phyloP scores from a whole-genome alignment of 1,139 yeast species.

The Candida tetrigidarum region DNA sequence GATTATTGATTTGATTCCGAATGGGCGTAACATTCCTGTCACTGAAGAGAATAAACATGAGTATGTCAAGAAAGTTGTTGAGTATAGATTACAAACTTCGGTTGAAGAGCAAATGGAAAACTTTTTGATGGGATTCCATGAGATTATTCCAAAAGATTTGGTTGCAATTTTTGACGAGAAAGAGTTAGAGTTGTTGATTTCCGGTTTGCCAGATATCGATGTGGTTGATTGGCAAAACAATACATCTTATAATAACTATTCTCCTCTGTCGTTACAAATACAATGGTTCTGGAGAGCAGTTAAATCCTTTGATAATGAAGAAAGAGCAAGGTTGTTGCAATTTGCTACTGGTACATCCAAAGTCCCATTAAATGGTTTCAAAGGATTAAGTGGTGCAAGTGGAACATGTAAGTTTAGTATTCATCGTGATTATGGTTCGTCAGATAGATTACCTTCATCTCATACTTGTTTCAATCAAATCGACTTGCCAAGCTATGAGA shows the following conservation, averaged over 20 bases:
- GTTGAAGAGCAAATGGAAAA: conserved; percentile 89
- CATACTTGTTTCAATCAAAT: conserved; percentile 97
- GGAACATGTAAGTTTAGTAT: conserved; percentile 89
- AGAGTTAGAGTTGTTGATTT: conserved; percentile 87
- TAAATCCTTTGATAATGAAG: conserved; percentile 91
- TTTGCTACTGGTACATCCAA: conserved; percentile 98
- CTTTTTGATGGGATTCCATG: conserved; percentile 87
- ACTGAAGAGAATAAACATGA: conserved; percentile 94
- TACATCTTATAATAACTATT: conserved; percentile 81
- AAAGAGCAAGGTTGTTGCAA: conserved; percentile 90
- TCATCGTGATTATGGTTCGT: conserved; percentile 86
- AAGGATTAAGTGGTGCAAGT: conserved; percentile 85
- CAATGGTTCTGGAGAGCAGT: conserved; percentile 99
- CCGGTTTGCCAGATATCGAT: conserved; percentile 96
- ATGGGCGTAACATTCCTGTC: conserved; percentile 84
- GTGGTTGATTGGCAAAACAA: conserved; percentile 95
- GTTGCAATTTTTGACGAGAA: conserved; percentile 93
- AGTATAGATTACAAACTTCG: conserved; percentile 81
- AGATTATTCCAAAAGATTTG: conserved; percentile 85
- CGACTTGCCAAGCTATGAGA: conserved; percentile 91
- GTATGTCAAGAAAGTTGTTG: conserved; percentile 84
- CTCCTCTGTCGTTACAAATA: conserved; percentile 83
- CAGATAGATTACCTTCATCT: conserved; percentile 89
- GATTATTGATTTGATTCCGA: conserved; percentile 74
- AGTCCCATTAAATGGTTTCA: conserved; percentile 94